Conservation (phyloP, 768 basidiomycete genomes). For the Fomitopsis pulvina region DNA sequence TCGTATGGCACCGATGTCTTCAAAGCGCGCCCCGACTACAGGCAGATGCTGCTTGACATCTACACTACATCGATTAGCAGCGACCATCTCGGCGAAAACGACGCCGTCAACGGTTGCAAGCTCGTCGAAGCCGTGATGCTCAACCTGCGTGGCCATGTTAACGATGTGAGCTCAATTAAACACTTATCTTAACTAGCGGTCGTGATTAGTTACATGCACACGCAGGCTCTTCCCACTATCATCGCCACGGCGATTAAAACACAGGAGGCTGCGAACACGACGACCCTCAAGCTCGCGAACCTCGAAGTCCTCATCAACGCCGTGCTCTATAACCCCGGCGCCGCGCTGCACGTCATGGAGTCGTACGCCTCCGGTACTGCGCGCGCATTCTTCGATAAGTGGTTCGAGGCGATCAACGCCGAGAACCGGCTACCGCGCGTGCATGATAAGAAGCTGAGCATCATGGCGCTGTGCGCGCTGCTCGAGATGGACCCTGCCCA, state of each 20-base stretch:
- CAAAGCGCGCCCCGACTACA: conserved; percentile 67
- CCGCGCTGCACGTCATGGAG: conserved; percentile 74
- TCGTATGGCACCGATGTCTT: conserved; percentile 77
- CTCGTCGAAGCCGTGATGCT: conserved; percentile 78
- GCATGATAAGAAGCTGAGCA: conserved; percentile 83
- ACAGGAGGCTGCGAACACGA: conserved; percentile 56
- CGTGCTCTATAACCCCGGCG: conserved; percentile 77
- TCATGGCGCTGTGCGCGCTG: conserved; percentile 69
- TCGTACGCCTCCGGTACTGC: conserved; percentile 48
- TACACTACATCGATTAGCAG: conserved; percentile 69
- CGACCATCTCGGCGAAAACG: conserved; percentile 73
- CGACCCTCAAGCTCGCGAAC: conserved; percentile 64
- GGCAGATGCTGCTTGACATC: conserved; percentile 76
- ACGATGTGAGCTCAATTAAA: conserved; percentile 50
- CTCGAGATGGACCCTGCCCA: conserved; percentile 58
- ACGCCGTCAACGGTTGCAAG: conserved; percentile 79
- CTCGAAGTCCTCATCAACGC: conserved; percentile 80
- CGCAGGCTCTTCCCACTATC: conserved; percentile 58
- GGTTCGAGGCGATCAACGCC: conserved; percentile 69
- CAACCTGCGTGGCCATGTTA: conserved; percentile 69
- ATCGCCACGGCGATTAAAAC: conserved; percentile 54
- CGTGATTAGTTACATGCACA: no score
- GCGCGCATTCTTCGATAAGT: conserved; percentile 75
- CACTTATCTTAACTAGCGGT: not conserved
- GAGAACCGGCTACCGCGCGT: conserved; percentile 66